phyloP scores from a whole-genome alignment of 257 asterid genomes.

The Fraxinus americana region DNA sequence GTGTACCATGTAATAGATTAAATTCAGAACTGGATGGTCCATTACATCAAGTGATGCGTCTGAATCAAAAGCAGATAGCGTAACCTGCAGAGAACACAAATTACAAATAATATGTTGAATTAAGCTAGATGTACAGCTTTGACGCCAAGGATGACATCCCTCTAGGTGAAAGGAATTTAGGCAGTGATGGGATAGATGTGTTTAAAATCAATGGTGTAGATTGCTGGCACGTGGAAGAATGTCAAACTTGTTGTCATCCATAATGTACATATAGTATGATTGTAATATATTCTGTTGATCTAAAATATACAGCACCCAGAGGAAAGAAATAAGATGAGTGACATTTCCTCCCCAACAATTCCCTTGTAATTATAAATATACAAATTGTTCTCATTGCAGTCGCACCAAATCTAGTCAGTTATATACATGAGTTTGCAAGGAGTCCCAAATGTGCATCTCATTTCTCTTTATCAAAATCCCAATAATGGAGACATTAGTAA shows the following conservation, averaged over 20 bases:
- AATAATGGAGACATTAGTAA: neutral
- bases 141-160: no score
- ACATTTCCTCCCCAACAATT: neutral
- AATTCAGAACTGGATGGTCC: constrained; percentile 77
- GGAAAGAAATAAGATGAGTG: neutral
- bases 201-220: no score
- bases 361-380: neutral
- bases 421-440: neutral
- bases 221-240: no score
- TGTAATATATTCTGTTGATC: neutral
- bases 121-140: no score
- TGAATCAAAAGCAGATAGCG: constrained; percentile 72
- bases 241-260: no score
- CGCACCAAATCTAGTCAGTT: neutral
- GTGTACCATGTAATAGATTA: constrained; percentile 74
- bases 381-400: neutral
- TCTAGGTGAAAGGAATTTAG: no score
- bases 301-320: neutral
- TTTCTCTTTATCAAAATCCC: neutral
- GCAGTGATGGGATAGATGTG: no score
- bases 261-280: no score
- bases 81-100: constrained; percentile 36
- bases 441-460: neutral
- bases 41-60: constrained; percentile 79
- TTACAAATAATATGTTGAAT: neutral